These are phyloP conservation scores for Penicillium arizonense DNA, from an alignment of 495 filamentous ascomycete species.

Conservation along the genomic window DNA sequence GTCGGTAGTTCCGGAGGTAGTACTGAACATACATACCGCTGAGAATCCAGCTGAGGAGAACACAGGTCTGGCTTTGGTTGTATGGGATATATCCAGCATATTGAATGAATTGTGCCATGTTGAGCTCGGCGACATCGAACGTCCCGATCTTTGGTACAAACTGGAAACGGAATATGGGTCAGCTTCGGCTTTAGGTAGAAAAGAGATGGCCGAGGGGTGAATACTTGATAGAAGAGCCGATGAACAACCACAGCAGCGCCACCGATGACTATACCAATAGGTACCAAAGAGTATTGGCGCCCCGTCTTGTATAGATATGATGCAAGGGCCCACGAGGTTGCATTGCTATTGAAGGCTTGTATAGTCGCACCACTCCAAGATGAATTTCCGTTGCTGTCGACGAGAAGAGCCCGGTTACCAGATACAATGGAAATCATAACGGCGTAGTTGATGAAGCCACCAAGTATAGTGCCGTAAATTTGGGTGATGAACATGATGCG, in stretches of 20 bases:
- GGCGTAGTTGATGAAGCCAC: conserved; percentile 48
- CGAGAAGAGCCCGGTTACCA: conserved; percentile 34
- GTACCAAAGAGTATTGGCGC: conserved; percentile 39
- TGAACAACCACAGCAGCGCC: conserved; percentile 37
- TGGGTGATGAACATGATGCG: conserved; percentile 44
- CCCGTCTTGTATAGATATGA: conserved; percentile 36
- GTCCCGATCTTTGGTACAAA: conserved; percentile 31
- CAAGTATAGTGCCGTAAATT: conserved; percentile 43
- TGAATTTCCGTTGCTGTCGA: conserved; percentile 35
- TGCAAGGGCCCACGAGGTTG: conserved; percentile 46
- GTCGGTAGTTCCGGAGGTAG: conserved; percentile 49
- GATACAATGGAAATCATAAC: conserved; percentile 46
- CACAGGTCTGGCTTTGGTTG: conserved; percentile 41
- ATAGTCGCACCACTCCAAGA: conserved; percentile 49
- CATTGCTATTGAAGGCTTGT: conserved; percentile 40
- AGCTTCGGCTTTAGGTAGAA: background rate
- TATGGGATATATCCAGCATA: conserved; percentile 47
- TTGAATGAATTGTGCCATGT: conserved; percentile 41
- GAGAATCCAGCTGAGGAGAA: conserved; percentile 33
- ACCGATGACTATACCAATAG: conserved; percentile 46
- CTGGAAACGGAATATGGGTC: conserved; percentile 7
- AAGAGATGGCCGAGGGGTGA: background rate
- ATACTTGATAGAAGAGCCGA: conserved; percentile 36
- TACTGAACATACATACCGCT: conserved; percentile 49
- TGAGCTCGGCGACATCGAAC: conserved; percentile 32